These are phyloP conservation scores for Zygoascus hellenicus DNA, from an alignment of 1,139 yeast genomes.

Conservation along the genomic window DNA sequence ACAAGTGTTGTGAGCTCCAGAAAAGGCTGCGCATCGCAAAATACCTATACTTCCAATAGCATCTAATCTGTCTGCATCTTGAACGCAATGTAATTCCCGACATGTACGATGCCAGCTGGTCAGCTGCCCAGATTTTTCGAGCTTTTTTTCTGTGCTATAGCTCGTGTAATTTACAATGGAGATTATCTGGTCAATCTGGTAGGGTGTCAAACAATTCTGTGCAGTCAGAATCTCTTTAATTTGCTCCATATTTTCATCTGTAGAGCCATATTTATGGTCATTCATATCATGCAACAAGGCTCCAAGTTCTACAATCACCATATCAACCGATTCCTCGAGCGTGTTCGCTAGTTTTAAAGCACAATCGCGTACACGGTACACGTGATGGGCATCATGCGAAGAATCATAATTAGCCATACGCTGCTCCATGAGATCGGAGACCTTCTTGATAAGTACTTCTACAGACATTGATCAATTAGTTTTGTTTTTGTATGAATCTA, in stretches of 20 bases:
- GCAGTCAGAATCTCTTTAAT: conserved; percentile 15
- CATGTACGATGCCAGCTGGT: conserved; percentile 28
- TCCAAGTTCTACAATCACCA: conserved; percentile 32
- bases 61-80: conserved; percentile 38
- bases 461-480: no score
- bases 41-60: conserved; percentile 38
- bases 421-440: conserved; percentile 16
- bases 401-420: conserved; percentile 31
- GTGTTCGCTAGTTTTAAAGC: conserved; percentile 26
- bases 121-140: conserved; percentile 26
- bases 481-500: no score
- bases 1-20: conserved; percentile 29
- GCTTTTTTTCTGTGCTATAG: conserved; percentile 29
- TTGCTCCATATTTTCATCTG: conserved; percentile 13
- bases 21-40: conserved; percentile 33
- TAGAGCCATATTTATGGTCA: conserved; percentile 33
- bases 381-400: conserved; percentile 32
- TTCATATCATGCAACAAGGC: conserved; percentile 36
- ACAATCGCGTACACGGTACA: conserved; percentile 29
- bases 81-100: conserved; percentile 32
- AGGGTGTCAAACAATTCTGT: conserved; percentile 19
- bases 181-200: conserved; percentile 23
- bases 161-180: conserved; percentile 29
- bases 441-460: no score
- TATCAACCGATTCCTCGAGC: conserved; percentile 19